These are phyloP conservation scores for Simplicillium sp. DNA, from an alignment of 2,329 filamentous ascomycete species.

Conservation along the genomic window DNA sequence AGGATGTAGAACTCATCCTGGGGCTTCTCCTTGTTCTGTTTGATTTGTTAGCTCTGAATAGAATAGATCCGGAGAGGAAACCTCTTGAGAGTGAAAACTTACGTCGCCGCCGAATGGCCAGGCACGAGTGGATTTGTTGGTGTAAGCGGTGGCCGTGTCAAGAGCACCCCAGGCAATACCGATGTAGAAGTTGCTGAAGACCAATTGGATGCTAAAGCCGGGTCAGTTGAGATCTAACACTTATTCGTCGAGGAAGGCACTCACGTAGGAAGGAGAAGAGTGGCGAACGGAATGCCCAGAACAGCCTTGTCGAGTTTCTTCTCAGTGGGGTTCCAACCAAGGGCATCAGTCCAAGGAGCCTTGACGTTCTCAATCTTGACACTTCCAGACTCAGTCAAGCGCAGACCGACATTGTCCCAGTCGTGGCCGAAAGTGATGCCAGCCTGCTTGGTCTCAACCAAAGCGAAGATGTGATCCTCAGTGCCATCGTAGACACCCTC, in stretches of 20 bases:
- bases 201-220: conserved; percentile 44
- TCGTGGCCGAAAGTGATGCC: conserved; percentile 51
- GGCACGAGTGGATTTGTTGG: conserved; percentile 42
- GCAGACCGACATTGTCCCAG: conserved; percentile 56
- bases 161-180: conserved; percentile 53
- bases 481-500: conserved; percentile 53
- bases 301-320: conserved; percentile 41
- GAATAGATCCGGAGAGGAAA: too few species aligned
- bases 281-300: conserved; percentile 43
- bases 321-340: conserved; percentile 45
- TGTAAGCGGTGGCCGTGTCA: conserved; percentile 46
- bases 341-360: conserved; percentile 49
- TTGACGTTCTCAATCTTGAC: conserved; percentile 49
- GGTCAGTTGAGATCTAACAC: background rate
- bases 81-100: conserved; percentile 7
- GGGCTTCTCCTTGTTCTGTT: conserved; percentile 41
- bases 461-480: conserved; percentile 51
- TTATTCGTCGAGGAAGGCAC: too few species aligned
- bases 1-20: conserved; percentile 59
- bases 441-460: conserved; percentile 46
- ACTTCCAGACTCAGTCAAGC: conserved; percentile 53
- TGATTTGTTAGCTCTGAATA: background rate
- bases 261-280: conserved; percentile 49
- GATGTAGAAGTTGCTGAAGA: conserved; percentile 59
- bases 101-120: conserved; percentile 58